Percentiles rank a stretch among this genome's conserved stretches.
phyloP scores from a whole-genome alignment of 1,284 basidiomycete species.

The Cerioporus squamosus region DNA sequence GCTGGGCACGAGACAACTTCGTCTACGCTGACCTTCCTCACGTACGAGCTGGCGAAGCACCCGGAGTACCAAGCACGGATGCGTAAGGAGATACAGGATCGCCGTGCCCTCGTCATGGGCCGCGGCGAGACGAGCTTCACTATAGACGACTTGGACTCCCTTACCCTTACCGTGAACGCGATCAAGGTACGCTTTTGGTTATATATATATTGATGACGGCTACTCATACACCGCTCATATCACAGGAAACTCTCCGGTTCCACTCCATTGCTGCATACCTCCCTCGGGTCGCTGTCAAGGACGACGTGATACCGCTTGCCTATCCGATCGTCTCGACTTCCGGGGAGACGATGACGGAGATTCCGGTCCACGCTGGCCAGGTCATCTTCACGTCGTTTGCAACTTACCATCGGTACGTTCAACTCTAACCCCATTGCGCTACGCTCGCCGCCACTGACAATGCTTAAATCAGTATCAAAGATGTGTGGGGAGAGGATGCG shows the following conservation, averaged over 20 bases:
- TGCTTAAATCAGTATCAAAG: conserved; percentile 6
- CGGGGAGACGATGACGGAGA: conserved; percentile 34
- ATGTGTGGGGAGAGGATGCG: conserved; percentile 55
- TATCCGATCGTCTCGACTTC: conserved; percentile 38
- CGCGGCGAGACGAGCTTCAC: conserved; percentile 31
- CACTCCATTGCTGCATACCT: conserved; percentile 39
- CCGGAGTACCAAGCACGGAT: conserved; percentile 33
- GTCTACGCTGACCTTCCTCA: conserved; percentile 28
- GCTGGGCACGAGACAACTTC: conserved; percentile 33
- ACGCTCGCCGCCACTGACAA: no score
- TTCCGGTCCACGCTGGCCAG: conserved; percentile 44
- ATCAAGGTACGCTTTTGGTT: conserved; percentile 10
- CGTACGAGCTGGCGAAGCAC: conserved; percentile 34
- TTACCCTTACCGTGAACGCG: conserved; percentile 23
- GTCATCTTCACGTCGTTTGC: conserved; percentile 35
- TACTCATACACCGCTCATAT: no score
- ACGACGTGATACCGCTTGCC: conserved; percentile 45
- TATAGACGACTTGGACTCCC: conserved; percentile 34
- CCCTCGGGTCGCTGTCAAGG: conserved; percentile 34
- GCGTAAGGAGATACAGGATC: conserved; percentile 32
- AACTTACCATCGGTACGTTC: conserved; percentile 39
- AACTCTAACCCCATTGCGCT: no score
- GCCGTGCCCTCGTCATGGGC: conserved; percentile 21
- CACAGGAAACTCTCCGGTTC: conserved; percentile 43
- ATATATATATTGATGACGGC: no score